phyloP scores from a whole-genome alignment of 2,329 filamentous ascomycete genomes.

The Xylariaceae sp. region DNA sequence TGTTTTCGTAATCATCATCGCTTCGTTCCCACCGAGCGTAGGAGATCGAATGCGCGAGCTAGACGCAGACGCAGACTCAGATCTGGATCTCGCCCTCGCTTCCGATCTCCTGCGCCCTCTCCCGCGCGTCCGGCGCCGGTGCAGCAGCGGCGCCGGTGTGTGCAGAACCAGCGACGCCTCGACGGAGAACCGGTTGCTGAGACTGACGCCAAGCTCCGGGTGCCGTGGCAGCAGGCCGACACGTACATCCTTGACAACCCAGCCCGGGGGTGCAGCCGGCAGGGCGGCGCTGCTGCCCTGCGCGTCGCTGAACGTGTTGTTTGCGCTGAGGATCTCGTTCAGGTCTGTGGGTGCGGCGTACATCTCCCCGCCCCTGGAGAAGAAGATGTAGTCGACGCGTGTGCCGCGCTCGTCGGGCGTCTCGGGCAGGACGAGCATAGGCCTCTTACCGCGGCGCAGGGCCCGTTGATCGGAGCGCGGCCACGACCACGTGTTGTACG shows the following conservation, averaged over 20 bases:
- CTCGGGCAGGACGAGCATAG: conserved; percentile 56
- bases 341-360: conserved; percentile 13
- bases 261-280: no score
- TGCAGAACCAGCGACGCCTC: conserved; percentile 65
- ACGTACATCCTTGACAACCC: conserved; percentile 64
- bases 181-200: conserved; percentile 93
- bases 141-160: conserved; percentile 21
- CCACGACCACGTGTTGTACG: conserved; percentile 94
- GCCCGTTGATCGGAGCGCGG: conserved; percentile 62
- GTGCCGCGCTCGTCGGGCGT: conserved; percentile 71
- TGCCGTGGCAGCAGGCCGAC: conserved; percentile 81
- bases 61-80: conserved; percentile 5
- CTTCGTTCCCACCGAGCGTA: conserved; percentile 2
- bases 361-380: conserved; percentile 45
- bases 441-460: conserved; percentile 58
- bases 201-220: conserved; percentile 72
- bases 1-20: no score
- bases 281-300: conserved; percentile 19
- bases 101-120: no score
- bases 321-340: conserved; percentile 15
- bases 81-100: conserved; percentile 9
- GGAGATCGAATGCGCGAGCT: conserved; percentile 2
- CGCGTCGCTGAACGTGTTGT: conserved; percentile 16
- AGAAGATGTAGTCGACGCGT: conserved; percentile 91
- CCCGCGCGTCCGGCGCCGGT: conserved; percentile 4